Evolutionary conservation across 129 eudicot species (phyloP), one percentile per base, ranked within the genome.

Genomic region (Flaveria robusta): DNA sequence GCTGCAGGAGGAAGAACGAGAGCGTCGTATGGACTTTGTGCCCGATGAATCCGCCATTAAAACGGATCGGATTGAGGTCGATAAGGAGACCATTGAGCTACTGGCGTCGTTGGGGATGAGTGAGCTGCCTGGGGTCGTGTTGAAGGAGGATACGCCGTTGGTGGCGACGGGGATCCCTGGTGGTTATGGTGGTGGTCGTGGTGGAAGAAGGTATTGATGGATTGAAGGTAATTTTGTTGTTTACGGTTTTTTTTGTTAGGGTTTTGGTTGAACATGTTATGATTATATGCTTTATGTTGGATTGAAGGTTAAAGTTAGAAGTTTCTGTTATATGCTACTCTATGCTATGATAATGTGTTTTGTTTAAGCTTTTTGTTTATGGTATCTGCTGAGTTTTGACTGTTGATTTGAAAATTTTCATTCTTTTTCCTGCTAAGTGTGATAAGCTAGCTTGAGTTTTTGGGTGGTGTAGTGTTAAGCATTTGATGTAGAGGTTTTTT

Each of bases 1-100:
- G 68, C 68, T 63, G 22, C 68, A 63, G 22, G 68, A 63, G 20
- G 68, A 63, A 8, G 68, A 63, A 34, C 31, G 68, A 14, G 68
- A 63, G 68, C 41, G 68, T 8, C 68, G 68, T 29, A 63, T 63
- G 68, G 68, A 63, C 68, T 63, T 63, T 29, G 68, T 63, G 15
- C 68, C 68, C 1, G 68, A 63, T 5, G 68, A 63, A 63, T 63
- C 68, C 1, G 68, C 68, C 5, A 63, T 63, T 16, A 63, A 63
- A 15, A 34, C 41, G 3, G 68, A 63, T 13, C 18, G 68, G 11
- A 63, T 63, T 29, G 68, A 63, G 68, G 68, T 63, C 10, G 68
- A 63, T 63, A 63, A 63, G 68, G 68, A 63, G 68, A 63, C 68
- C 5, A 63, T 63, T 63, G 68, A 63, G 16, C 15, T 63, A 45